Evolutionary conservation across 352 stramenopile species (phyloP).

Genomic region (Thraustochytrium striatum): DNA sequence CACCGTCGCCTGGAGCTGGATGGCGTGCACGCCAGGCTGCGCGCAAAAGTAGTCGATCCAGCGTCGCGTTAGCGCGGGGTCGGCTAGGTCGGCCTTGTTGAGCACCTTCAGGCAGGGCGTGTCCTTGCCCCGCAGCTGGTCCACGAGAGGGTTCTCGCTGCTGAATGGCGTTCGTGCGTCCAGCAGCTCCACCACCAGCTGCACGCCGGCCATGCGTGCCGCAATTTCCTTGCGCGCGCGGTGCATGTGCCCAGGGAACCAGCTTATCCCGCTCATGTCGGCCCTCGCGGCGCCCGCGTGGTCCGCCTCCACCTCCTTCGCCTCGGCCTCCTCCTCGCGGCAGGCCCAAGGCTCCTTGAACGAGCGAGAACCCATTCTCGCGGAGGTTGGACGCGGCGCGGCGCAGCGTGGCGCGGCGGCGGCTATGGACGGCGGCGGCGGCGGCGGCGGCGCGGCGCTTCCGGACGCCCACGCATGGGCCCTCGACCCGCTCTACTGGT

Average conservation of each 20-base stretch:
- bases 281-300: not conserved
- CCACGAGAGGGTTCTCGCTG: constrained; percentile 36
- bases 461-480: not conserved
- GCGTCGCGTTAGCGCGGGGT: not conserved
- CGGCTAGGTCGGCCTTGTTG: constrained; percentile 26
- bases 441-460: too few species aligned
- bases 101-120: constrained; percentile 36
- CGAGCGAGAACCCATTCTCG: too few species aligned
- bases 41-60: not conserved
- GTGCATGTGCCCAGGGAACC: constrained; percentile 43
- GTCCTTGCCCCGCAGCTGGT: not conserved
- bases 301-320: not conserved
- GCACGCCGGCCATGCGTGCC: not conserved
- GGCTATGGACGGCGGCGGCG: too few species aligned
- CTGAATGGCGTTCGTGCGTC: constrained; percentile 35
- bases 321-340: not conserved
- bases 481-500: not conserved
- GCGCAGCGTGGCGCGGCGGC: too few species aligned
- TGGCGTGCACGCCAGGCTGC: not conserved
- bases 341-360: too few species aligned
- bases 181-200: constrained; percentile 27
- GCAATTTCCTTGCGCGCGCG: constrained; percentile 30
- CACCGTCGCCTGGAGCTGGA: not conserved
- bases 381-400: too few species aligned
- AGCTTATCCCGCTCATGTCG: constrained; percentile 2